Conservation (phyloP, 345 rosid species). For the Draba incana region DNA sequence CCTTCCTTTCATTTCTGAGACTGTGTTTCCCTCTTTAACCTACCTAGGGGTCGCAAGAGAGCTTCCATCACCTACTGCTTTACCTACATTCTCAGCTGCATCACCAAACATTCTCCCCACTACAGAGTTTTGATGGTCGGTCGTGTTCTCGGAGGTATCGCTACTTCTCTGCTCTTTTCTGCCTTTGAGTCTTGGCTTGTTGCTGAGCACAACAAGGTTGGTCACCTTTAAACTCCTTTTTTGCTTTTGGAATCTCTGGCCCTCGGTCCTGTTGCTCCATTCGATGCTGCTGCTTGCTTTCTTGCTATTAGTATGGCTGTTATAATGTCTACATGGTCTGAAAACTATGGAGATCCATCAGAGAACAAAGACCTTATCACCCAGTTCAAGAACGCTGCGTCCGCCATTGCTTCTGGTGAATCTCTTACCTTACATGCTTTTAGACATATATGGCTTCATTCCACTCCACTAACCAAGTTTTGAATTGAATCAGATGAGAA, state of each 20-base stretch:
- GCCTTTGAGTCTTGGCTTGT: conserved; percentile 90
- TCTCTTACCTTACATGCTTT: conserved; percentile 30
- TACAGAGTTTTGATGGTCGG: conserved; percentile 73
- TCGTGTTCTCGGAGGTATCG: conserved; percentile 74
- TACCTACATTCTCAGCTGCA: conserved; percentile 68
- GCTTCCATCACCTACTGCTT: conserved; percentile 73
- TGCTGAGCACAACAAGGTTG: conserved; percentile 76
- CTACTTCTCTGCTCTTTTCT: conserved; percentile 74
- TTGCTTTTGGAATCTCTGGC: no score
- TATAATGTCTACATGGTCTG: conserved; percentile 63
- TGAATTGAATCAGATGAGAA: conserved; percentile 69
- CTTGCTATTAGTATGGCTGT: conserved; percentile 71
- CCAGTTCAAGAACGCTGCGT: conserved; percentile 69
- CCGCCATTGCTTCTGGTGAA: conserved; percentile 70
- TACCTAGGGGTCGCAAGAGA: conserved; percentile 66
- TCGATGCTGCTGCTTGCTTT: conserved; percentile 75
- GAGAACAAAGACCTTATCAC: conserved; percentile 64
- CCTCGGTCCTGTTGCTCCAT: conserved; percentile 75
- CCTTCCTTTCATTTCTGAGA: background rate
- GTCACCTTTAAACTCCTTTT: conserved; percentile 12
- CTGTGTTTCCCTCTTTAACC: background rate
- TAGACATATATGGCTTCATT: conserved; percentile 10
- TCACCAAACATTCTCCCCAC: conserved; percentile 77
- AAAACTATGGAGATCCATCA: conserved; percentile 71
- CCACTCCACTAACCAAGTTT: conserved; percentile 25